A percentile compares a stretch with the other conserved stretches of the same genome.
phyloP scores from a whole-genome alignment of 1,284 basidiomycete species.

The Puccinia horiana region DNA sequence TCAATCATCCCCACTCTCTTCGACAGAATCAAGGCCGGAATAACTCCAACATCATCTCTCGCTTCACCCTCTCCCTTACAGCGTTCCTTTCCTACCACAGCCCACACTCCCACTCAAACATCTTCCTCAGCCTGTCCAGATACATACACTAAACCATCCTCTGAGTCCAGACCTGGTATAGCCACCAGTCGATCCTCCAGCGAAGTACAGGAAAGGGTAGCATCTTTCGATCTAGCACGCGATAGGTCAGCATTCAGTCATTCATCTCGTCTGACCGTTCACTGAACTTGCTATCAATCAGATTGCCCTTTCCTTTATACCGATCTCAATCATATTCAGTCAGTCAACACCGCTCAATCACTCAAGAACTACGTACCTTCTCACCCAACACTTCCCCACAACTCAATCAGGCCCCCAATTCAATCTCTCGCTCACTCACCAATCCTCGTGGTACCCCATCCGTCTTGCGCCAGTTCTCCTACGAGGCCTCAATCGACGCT shows the following conservation, averaged over 20 bases:
- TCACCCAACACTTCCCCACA: background rate
- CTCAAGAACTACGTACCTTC: background rate
- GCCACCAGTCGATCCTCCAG: background rate
- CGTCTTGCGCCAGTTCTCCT: background rate
- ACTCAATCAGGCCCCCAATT: background rate
- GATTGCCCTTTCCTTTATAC: background rate
- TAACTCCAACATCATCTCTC: background rate
- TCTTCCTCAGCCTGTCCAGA: too few species aligned
- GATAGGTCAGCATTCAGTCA: background rate
- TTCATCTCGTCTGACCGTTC: background rate
- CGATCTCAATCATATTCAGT: conserved; percentile 25
- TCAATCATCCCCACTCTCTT: background rate
- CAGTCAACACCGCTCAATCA: background rate
- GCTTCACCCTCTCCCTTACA: background rate
- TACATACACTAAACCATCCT: too few species aligned
- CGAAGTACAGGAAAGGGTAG: background rate
- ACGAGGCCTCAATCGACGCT: background rate
- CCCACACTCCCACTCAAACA: too few species aligned
- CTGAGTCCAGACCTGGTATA: background rate
- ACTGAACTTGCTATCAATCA: background rate
- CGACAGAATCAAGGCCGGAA: background rate
- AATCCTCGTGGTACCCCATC: background rate
- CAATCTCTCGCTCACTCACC: background rate
- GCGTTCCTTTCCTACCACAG: too few species aligned
- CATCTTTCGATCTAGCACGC: background rate